A percentile compares a stretch with the other conserved stretches of the same genome.
These are phyloP conservation scores for Rhodomyrtus tomentosa DNA, from an alignment of 345 rosid genomes.

Conservation along the genomic window DNA sequence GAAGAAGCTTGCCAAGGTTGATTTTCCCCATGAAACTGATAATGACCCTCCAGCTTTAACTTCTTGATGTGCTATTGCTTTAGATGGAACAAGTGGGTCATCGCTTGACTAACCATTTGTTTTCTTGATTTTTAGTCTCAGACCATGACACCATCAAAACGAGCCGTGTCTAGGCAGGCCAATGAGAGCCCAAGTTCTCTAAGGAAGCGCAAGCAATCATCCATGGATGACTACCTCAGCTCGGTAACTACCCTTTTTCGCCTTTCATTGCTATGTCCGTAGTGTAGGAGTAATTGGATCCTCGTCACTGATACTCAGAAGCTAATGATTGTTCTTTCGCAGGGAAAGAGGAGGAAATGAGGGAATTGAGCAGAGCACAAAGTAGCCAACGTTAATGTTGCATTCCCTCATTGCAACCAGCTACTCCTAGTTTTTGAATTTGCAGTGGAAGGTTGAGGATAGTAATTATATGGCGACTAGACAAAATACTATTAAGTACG, in stretches of 20 bases:
- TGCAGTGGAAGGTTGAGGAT: neutral
- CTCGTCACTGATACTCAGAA: neutral
- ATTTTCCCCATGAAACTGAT: neutral
- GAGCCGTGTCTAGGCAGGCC: constrained; percentile 45
- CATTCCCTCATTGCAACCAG: neutral
- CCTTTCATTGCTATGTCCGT: neutral
- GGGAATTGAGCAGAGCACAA: neutral
- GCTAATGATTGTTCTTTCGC: neutral
- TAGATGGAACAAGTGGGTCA: neutral
- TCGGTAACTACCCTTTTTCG: constrained; percentile 17
- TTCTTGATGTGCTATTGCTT: neutral
- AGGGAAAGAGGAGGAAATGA: constrained; percentile 17
- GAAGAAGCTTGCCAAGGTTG: constrained; percentile 94
- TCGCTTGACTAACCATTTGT: neutral
- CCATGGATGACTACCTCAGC: constrained; percentile 72
- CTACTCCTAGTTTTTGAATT: neutral
- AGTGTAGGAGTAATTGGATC: neutral
- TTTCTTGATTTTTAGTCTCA: constrained; percentile 1
- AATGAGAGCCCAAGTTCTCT: constrained; percentile 49
- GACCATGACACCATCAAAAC: constrained; percentile 71
- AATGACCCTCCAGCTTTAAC: neutral
- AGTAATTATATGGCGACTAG: neutral
- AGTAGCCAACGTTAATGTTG: neutral
- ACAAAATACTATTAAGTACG: neutral
- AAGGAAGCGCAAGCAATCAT: constrained; percentile 72